Percentiles rank a stretch among this genome's conserved stretches.
Evolutionary conservation across 1,284 basidiomycete genomes (phyloP).

Genomic region (Rhizoctonia solani): DNA sequence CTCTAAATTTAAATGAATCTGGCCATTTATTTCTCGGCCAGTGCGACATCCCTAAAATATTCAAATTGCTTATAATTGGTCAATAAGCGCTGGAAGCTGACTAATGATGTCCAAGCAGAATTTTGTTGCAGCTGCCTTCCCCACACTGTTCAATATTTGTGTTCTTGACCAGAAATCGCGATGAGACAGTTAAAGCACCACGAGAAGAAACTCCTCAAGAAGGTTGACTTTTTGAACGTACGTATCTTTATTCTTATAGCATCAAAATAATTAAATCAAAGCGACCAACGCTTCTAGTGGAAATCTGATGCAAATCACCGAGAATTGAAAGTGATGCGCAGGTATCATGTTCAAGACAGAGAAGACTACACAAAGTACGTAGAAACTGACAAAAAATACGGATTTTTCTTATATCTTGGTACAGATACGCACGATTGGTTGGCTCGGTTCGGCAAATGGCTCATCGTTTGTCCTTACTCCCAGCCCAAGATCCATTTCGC

Average conservation of each 20-base stretch:
- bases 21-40: neutral
- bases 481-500: slow-evolving; percentile 89
- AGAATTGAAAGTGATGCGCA: slow-evolving; percentile 93
- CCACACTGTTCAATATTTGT: neutral
- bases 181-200: slow-evolving; percentile 93
- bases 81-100: neutral
- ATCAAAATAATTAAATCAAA: neutral
- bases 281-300: slow-evolving; percentile 64
- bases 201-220: slow-evolving; percentile 92
- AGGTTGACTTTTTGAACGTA: slow-evolving; percentile 91
- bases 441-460: slow-evolving; percentile 86
- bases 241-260: slow-evolving; percentile 43
- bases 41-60: neutral
- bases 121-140: neutral
- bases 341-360: slow-evolving; percentile 92
- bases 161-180: slow-evolving; percentile 38
- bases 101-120: neutral
- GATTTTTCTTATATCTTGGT: neutral
- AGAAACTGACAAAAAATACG: neutral
- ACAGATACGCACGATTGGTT: slow-evolving; percentile 92
- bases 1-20: no score
- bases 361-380: slow-evolving; percentile 94
- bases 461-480: slow-evolving; percentile 85
- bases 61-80: neutral
- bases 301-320: slow-evolving; percentile 92